Evolutionary conservation across 768 basidiomycete genomes (phyloP), one percentile per base, ranked within the genome.

Genomic region (Phylloporus rhodoxanthus): DNA sequence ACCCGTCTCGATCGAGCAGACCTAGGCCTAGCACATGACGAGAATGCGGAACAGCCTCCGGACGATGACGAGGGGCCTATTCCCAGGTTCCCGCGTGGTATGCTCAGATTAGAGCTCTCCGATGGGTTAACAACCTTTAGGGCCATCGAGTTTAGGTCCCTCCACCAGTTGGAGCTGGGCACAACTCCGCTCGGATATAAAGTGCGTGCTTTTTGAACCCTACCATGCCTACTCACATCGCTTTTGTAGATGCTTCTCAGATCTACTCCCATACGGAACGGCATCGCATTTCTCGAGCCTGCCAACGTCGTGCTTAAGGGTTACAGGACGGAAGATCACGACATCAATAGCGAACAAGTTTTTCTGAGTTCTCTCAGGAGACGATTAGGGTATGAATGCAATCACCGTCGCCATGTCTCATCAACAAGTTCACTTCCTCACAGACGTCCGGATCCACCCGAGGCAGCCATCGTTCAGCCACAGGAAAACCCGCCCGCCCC

Each of bases 161-260:
- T 96, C 25, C 77, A 79, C 1, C 73, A 80, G 38, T 55, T 97
- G 17, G 74, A 75, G 43, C 74, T 97, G 15, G 88, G 86, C 8
- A 78, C 76, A 17, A 95, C 92, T 1, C 79, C 79, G 3, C 70
- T 94, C 26, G 94, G 94, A 8, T 87, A 71, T 61, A 97, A 97
- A 75, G 93, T 90, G 8, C 19, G 56, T 32, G 23, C 37, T 21
- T 38, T 45, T 28, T 51, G 38, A 15, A 28, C 11, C 7, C 32
- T 44, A 13, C 36, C 10, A 6, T 23, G 4, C 38, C n/a, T 23
- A 15, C 29, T 28, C 43, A 53, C 19, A 15, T 45, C 19, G 2
- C 43, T 47, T 20, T 33, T 36, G 9, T 49, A 93, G 88, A 69
- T 92, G 60, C 62, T 85, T 28, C 69, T 96, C 32, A 84, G 80